phyloP scores from a whole-genome alignment of 345 rosid species.

The Euphorbia lathyris region DNA sequence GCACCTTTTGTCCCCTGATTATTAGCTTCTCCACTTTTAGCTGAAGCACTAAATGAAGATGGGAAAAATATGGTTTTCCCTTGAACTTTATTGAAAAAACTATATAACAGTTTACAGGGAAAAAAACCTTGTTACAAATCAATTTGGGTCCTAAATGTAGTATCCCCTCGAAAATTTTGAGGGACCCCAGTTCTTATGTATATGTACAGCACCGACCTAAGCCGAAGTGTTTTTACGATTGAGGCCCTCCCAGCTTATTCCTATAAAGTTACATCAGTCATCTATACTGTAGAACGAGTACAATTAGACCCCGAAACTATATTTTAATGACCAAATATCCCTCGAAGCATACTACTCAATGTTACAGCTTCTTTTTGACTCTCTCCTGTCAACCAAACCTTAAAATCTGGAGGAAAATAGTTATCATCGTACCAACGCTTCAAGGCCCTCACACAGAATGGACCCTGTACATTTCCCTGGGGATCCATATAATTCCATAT shows the following conservation, averaged over 20 bases:
- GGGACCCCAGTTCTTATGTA: neutral
- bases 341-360: slow-evolving; percentile 36
- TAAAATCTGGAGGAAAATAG: slow-evolving; percentile 54
- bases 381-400: slow-evolving; percentile 65
- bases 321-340: slow-evolving; percentile 13
- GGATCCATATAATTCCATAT: slow-evolving; percentile 74
- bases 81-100: neutral
- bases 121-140: neutral
- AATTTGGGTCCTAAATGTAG: neutral
- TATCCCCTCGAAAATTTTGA: neutral
- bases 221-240: neutral
- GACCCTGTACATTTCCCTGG: slow-evolving; percentile 53
- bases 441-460: slow-evolving; percentile 54
- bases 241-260: neutral
- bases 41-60: too few relatives aligned
- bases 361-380: slow-evolving; percentile 39
- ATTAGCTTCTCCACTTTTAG: too few relatives aligned
- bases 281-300: neutral
- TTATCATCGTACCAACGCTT: slow-evolving; percentile 53
- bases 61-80: neutral
- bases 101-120: neutral
- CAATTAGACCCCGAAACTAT: neutral
- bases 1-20: too few relatives aligned
- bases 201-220: neutral
- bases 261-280: neutral